Percentiles rank a stretch among this genome's conserved stretches.
Evolutionary conservation across 805 yeast genomes (phyloP).

Genomic region (Schwanniomyces occidentalis): DNA sequence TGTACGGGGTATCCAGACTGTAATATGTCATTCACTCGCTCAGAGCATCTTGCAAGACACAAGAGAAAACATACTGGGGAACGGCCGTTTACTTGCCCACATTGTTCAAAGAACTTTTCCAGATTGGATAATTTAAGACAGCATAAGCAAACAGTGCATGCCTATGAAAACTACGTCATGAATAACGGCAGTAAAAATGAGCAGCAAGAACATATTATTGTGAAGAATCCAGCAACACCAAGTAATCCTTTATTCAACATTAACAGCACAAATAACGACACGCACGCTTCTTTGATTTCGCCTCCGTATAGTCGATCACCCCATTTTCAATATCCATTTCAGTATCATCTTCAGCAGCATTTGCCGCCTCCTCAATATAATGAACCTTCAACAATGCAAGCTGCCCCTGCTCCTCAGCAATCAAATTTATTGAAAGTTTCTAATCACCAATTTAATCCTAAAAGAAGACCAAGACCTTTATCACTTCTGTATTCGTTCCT

Average conservation of each 20-base stretch:
- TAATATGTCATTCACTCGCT: slow-evolving; percentile 83
- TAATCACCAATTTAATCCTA: slow-evolving; percentile 32
- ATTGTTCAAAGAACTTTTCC: slow-evolving; percentile 75
- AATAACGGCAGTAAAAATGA: not conserved
- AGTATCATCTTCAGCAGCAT: slow-evolving; percentile 5
- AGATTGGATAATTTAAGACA: slow-evolving; percentile 87
- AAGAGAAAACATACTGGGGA: slow-evolving; percentile 94
- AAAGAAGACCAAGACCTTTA: slow-evolving; percentile 41
- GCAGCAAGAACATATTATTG: slow-evolving; percentile 1
- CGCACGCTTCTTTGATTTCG: slow-evolving; percentile 23
- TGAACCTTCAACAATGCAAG: slow-evolving; percentile 3
- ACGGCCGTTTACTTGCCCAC: slow-evolving; percentile 85
- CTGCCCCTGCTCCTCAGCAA: slow-evolving; percentile 7
- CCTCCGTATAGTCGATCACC: slow-evolving; percentile 23
- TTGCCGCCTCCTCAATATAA: slow-evolving; percentile 3
- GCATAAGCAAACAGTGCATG: slow-evolving; percentile 76
- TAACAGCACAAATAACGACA: not conserved
- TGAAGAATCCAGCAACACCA: slow-evolving; percentile 11
- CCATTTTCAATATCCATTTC: not conserved
- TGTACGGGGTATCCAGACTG: slow-evolving; percentile 88
- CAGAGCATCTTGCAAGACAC: slow-evolving; percentile 91
- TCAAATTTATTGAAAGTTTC: slow-evolving; percentile 1
- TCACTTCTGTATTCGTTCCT: slow-evolving; percentile 34
- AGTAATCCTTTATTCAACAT: slow-evolving; percentile 8
- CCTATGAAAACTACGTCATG: slow-evolving; percentile 32